Base-by-base conservation (phyloP, 306 rosid genomes). In the Purshia tridentata region DNA sequence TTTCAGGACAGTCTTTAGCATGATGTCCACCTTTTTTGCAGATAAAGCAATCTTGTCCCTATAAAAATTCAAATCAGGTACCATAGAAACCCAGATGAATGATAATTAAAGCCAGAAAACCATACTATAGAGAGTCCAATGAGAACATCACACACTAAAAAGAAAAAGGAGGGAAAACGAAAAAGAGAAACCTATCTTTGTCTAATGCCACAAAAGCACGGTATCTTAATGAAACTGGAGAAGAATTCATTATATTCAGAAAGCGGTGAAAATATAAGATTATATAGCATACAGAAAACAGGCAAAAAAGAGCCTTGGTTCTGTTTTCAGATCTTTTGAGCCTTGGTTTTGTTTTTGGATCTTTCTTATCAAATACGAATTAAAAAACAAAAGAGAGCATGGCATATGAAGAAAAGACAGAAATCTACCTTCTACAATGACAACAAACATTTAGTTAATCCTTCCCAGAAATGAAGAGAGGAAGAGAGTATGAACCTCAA, bases 1-100 rank as follows among this genome's bases (percentile, higher is more conserved):
- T 91, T 72, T 91, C 97, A 18, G 97, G 95, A 84, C 99, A 95
- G 75, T 86, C 91, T 81, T 82, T 90, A 18, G 98, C 90, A 40
- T 86, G 90, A 78, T 95, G 99, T 51, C 96, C 96, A 65, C 86
- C 77, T 55, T 86, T 87, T 76, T 87, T 91, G 80, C 99, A 95
- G 69, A 83, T 86, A 82, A 65, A 89, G 79, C 98, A 94, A 76
- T 86, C 89, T 18, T 76, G 88, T 12, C 80, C 88, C 98, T 94
- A 50, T n/a, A 67, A 52, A 71, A 44, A 58, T 62, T 74, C 35
- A n/a, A 65, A 52, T 56, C 44, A 45, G 51, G 8, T 6, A 48
- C 23, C 23, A 15, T 44, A 57, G 71, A 44, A 22, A 29, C 42
- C 12, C 50, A 22, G 3, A 29, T 3, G 13, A 39, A 40, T 5